Percentiles rank a stretch among this genome's conserved stretches.
phyloP scores from a whole-genome alignment of 2,329 filamentous ascomycete species.

The Penicillium sp. region DNA sequence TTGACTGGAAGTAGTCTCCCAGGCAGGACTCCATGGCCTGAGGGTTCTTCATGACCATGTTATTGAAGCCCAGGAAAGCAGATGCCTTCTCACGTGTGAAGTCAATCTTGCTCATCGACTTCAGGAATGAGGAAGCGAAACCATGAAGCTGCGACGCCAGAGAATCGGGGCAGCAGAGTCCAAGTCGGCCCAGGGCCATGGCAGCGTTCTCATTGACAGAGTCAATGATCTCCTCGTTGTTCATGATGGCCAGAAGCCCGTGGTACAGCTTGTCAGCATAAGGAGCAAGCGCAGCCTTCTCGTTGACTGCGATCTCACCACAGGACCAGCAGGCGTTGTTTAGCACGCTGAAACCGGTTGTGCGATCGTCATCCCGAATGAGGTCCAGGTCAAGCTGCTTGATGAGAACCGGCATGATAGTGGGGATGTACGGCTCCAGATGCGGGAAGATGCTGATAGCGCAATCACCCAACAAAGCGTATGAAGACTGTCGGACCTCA shows the following conservation, averaged over 20 bases:
- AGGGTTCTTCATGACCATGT: conserved; percentile 83
- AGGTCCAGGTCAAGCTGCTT: conserved; percentile 83
- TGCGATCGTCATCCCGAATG: conserved; percentile 78
- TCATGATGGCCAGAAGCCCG: conserved; percentile 80
- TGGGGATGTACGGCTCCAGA: conserved; percentile 74
- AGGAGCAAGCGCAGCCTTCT: conserved; percentile 72
- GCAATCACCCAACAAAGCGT: conserved; percentile 91
- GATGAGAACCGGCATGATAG: conserved; percentile 78
- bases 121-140: conserved; percentile 83
- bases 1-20: conserved; percentile 79
- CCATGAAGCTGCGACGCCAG: conserved; percentile 79
- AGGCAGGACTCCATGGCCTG: conserved; percentile 89
- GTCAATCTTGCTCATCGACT: conserved; percentile 80
- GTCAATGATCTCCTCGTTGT: conserved; percentile 81
- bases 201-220: conserved; percentile 93
- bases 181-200: conserved; percentile 87
- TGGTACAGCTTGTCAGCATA: conserved; percentile 79
- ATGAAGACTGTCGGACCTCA: conserved; percentile 94
- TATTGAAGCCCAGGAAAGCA: conserved; percentile 87
- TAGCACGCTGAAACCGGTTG: conserved; percentile 86
- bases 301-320: conserved; percentile 87
- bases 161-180: conserved; percentile 75
- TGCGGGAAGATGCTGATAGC: conserved; percentile 89
- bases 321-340: conserved; percentile 99
- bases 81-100: conserved; percentile 93